Percentiles rank a stretch among this genome's conserved stretches.
These are phyloP conservation scores for Diaporthe sp. DNA, from an alignment of 2,329 filamentous ascomycete species.

Conservation along the genomic window DNA sequence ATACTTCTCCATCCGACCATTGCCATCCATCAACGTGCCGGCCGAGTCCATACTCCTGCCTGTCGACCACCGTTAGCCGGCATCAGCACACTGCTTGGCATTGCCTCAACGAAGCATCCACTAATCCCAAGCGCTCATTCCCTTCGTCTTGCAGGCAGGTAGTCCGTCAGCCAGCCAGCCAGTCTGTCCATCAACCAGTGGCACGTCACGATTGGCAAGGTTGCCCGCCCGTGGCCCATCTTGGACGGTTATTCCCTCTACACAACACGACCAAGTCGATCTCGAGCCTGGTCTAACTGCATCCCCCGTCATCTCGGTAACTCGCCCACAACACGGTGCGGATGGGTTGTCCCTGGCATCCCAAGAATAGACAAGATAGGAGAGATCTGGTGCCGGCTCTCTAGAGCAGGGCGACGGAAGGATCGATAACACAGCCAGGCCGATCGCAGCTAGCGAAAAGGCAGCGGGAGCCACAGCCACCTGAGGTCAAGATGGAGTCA, in stretches of 20 bases:
- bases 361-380: constrained; percentile 28
- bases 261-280: background rate
- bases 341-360: constrained; percentile 39
- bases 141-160: background rate
- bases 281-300: background rate
- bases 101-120: background rate
- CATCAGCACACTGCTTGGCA: constrained; percentile 7
- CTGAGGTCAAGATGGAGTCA: constrained; percentile 57
- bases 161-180: background rate
- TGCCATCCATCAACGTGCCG: constrained; percentile 1
- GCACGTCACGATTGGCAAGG: background rate
- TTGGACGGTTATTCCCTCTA: background rate
- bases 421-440: background rate
- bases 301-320: constrained; percentile 1
- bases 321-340: constrained; percentile 25
- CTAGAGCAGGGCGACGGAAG: constrained; percentile 15
- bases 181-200: background rate
- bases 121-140: background rate
- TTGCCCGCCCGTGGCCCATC: background rate
- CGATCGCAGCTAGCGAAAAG: background rate
- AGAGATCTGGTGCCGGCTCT: constrained; percentile 34
- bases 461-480: background rate
- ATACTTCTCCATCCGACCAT: constrained; percentile 6
- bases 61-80: background rate
- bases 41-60: background rate